Percentiles rank a stretch among this genome's conserved stretches.
Evolutionary conservation across 495 filamentous ascomycete genomes (phyloP).

Genomic region (Penicillium robsamsonii): DNA sequence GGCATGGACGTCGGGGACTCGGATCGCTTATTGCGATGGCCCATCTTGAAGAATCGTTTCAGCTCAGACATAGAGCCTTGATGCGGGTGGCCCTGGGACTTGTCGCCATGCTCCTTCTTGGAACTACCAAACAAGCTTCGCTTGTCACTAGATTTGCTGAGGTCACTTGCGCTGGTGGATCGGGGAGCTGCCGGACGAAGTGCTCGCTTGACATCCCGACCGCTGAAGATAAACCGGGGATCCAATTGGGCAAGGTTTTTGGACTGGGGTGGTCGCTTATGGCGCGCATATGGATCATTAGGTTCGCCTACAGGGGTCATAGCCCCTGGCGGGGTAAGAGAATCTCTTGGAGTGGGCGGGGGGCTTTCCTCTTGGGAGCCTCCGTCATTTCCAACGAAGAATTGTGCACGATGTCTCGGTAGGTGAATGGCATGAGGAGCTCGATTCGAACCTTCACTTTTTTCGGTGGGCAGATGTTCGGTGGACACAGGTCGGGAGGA

Average conservation of each 20-base stretch:
- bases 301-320: conserved; percentile 77
- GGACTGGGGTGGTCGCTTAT: conserved; percentile 70
- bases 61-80: conserved; percentile 92
- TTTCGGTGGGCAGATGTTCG: conserved; percentile 35
- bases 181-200: conserved; percentile 40
- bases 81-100: conserved; percentile 35
- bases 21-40: conserved; percentile 62
- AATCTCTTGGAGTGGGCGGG: conserved; percentile 53
- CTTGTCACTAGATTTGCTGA: conserved; percentile 44
- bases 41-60: conserved; percentile 86
- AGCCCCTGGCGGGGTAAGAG: conserved; percentile 60
- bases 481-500: conserved; percentile 50
- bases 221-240: conserved; percentile 78
- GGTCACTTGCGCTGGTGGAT: conserved; percentile 48
- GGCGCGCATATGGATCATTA: conserved; percentile 86
- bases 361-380: conserved; percentile 52
- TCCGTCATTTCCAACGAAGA: conserved; percentile 67
- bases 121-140: conserved; percentile 45
- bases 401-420: conserved; percentile 63
- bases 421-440: conserved; percentile 35
- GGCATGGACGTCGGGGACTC: conserved; percentile 55
- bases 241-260: conserved; percentile 71
- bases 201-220: conserved; percentile 51
- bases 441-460: conserved; percentile 41
- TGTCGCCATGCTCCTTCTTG: conserved; percentile 44